A percentile compares a stretch with the other conserved stretches of the same genome.
Conservation (phyloP, 371 early-diverging fungal genomes). For the Mucor mucedo region DNA sequence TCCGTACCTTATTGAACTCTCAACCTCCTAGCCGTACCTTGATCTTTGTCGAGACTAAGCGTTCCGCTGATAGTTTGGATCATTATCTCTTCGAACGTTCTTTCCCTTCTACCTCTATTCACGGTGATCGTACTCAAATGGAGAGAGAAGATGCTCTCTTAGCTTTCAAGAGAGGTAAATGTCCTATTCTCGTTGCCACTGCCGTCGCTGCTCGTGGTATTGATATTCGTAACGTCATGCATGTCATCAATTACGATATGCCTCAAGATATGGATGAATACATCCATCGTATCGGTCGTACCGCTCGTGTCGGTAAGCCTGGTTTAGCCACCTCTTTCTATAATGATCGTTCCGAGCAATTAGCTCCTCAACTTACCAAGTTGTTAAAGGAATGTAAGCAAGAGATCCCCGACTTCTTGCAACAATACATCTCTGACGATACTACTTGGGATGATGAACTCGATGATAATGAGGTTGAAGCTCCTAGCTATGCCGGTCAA, state of each 20-base stretch:
- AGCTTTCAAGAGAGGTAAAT: conserved; percentile 78
- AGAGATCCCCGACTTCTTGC: conserved; percentile 79
- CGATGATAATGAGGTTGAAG: conserved; percentile 48
- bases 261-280: conserved; percentile 81
- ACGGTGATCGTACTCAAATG: conserved; percentile 77
- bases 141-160: conserved; percentile 83
- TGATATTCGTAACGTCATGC: conserved; percentile 84
- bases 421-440: conserved; percentile 41
- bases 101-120: conserved; percentile 74
- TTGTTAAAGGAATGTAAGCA: conserved; percentile 81
- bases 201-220: conserved; percentile 95
- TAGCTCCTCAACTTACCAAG: conserved; percentile 72
- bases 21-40: conserved; percentile 67
- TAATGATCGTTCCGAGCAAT: conserved; percentile 50
- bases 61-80: conserved; percentile 79
- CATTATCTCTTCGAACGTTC: conserved; percentile 67
- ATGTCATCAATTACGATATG: conserved; percentile 88
- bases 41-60: conserved; percentile 88
- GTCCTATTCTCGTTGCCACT: conserved; percentile 90
- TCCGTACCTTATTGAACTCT: conserved; percentile 41
- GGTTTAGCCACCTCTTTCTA: conserved; percentile 84
- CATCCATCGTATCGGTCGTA: conserved; percentile 84
- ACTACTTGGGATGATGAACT: conserved; percentile 52
- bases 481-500: conserved; percentile 54
- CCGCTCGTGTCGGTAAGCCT: conserved; percentile 75